Base-by-base conservation (phyloP, 208 protist genomes). In the Wallacemonas sp. region DNA sequence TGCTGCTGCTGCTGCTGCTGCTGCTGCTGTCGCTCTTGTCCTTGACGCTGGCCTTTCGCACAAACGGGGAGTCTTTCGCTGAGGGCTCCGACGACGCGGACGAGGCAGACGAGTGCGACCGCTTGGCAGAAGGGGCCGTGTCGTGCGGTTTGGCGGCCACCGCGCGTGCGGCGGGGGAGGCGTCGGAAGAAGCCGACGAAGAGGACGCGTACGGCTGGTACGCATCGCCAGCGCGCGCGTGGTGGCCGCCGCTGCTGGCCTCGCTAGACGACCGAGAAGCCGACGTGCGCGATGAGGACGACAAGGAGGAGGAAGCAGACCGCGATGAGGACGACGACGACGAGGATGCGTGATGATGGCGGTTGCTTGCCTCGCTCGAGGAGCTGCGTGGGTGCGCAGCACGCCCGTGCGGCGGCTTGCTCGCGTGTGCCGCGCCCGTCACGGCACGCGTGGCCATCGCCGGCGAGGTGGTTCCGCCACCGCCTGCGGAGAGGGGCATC, bases 221-320 rank as follows among this genome's bases (percentile, higher is more conserved):
- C 12, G 31, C 52, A 5, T 41, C 52, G 20, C 32, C 22, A 23
- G 36, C 31, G 16, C 20, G 31, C 4, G 31, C 14, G 32, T 25
- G 52, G 20, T n/a, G n/a, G n/a, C n/a, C n/a, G n/a, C n/a, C n/a
- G n/a, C 52, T 59, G 52, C 52, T 59, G n/a, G 48, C 48, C 22
- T 67, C 22, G n/a, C 54, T 61, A 14, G 28, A 61, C 29, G 54
- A 28, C 25, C 26, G 29, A 66, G 41, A 33, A 22, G 48, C 10
- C 39, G 41, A 8, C 64, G 50, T 22, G 3, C 28, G 33, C 49
- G 65, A 49, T 29, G 67, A 67, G 18, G 28, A 57, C n/a, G 52
- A 42, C 14, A 55, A 54, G 26, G 66, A 62, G 48, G 46, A 61
- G 48, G 49, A 31, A 18, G 31, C 16, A 46, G 22, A 57, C 20